Base-by-base conservation (phyloP, 495 filamentous ascomycete genomes). In the Cercophora sp. region DNA sequence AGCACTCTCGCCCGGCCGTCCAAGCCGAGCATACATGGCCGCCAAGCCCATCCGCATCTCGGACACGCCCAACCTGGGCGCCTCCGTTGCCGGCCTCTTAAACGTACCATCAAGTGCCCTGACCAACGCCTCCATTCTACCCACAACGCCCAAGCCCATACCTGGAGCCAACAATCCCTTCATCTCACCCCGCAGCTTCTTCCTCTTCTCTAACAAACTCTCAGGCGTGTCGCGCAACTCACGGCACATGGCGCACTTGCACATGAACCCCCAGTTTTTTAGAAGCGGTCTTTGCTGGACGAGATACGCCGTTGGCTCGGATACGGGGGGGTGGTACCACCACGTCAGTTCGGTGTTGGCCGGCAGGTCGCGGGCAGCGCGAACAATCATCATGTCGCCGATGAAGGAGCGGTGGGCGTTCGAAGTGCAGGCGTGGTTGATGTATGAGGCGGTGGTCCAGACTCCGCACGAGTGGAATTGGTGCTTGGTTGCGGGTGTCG, bases 361-460 rank as follows among this genome's bases (percentile, higher is more conserved):
- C 68, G 73, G 43, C 16, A 86, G 64, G 55, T 76, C 61, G 18
- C 56, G 51, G 8, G 65, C 59, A 0, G 82, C 80, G n/a, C 79
- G 78, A 19, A 81, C 53, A 41, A 84, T 66, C 66, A 77, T 74
- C 69, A 86, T 73, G 57, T 85, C 82, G 36, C 81, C 79, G 51
- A 84, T 78, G 61, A 81, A 83, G 18, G 73, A 59, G 19, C 76
- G 71, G 2, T 42, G 32, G 13, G 64, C 61, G 54, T 79, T 84
- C 16, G 63, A 58, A 42, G 72, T 4, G 56, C 80, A 84, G 20
- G 70, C 72, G 54, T 84, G 80, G 57, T 84, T 84, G 36, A 78
- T 70, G 63, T 73, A 77, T 0, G 80, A 77, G 13, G 79, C 78
- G 8, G 25, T 11, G 23, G 48, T 13, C 48, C 48, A 51, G 34